Percentiles rank a stretch among this genome's conserved stretches.
Evolutionary conservation across 306 rosid species (phyloP).

Genomic region (Cicer yamashitae): DNA sequence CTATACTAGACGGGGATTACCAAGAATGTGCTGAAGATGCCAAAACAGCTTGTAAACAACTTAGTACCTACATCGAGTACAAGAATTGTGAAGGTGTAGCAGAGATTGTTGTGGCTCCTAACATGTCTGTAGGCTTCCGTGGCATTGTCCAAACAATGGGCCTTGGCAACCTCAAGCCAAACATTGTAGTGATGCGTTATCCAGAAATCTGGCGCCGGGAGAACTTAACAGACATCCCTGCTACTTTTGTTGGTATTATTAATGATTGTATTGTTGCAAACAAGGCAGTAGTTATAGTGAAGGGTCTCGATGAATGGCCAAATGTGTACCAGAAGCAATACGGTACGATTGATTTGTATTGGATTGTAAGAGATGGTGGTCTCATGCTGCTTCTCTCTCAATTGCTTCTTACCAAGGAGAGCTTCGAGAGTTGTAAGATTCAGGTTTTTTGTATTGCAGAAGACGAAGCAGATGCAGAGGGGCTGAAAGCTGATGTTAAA

Average conservation of each 20-base stretch:
- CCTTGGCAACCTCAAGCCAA: conserved; percentile 98
- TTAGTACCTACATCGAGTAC: conserved; percentile 87
- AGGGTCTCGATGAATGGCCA: conserved; percentile 99
- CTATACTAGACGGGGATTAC: conserved; percentile 95
- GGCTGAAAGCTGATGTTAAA: conserved; percentile 90
- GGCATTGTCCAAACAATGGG: conserved; percentile 99
- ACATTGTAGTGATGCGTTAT: conserved; percentile 96
- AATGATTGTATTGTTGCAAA: conserved; percentile 95
- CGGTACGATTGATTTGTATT: conserved; percentile 93
- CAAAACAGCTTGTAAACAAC: conserved; percentile 91
- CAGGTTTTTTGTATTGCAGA: conserved; percentile 99
- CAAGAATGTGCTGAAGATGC: conserved; percentile 96
- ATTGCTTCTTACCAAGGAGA: conserved; percentile 91
- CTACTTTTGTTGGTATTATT: conserved; percentile 88
- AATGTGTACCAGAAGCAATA: conserved; percentile 95
- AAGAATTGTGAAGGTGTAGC: conserved; percentile 99
- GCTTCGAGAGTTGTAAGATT: conserved; percentile 95
- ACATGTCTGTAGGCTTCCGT: conserved; percentile 90
- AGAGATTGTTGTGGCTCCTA: conserved; percentile 97
- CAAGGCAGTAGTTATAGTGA: conserved; percentile 97
- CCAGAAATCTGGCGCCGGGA: conserved; percentile 99
- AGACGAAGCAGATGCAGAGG: conserved; percentile 93
- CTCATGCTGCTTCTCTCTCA: conserved; percentile 99
- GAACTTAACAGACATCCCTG: conserved; percentile 89
- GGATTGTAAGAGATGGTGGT: conserved; percentile 99